These are phyloP conservation scores for Penicillium paradoxum DNA, from an alignment of 495 filamentous ascomycete species.

Conservation along the genomic window DNA sequence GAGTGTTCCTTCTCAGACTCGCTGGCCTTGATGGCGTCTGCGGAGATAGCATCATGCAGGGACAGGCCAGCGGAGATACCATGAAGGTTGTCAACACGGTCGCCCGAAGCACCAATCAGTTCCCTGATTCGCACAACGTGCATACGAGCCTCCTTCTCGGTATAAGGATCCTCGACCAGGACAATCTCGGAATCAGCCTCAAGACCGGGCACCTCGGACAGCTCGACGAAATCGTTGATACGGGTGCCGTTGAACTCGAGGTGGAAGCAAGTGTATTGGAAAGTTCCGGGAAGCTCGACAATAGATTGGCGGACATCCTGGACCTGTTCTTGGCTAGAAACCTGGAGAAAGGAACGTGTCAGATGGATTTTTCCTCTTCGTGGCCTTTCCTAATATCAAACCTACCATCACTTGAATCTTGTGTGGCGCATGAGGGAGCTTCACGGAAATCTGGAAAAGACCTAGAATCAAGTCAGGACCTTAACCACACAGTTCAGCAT, in stretches of 20 bases:
- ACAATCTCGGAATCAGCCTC: conserved; percentile 66
- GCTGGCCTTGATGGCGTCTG: conserved; percentile 36
- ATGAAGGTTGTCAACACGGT: conserved; percentile 81
- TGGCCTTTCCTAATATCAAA: conserved; percentile 12
- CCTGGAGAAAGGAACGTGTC: conserved; percentile 43
- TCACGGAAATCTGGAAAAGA: conserved; percentile 77
- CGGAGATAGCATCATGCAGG: conserved; percentile 71
- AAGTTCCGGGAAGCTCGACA: conserved; percentile 85
- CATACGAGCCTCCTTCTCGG: conserved; percentile 95
- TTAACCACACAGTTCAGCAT: not conserved
- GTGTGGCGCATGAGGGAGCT: conserved; percentile 74
- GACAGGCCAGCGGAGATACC: conserved; percentile 84
- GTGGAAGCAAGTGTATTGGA: conserved; percentile 99
- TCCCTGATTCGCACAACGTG: conserved; percentile 88
- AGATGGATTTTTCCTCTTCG: conserved; percentile 9
- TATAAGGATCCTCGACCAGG: conserved; percentile 94
- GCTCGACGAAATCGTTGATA: conserved; percentile 91
- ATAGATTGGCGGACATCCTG: conserved; percentile 97
- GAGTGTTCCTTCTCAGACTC: conserved; percentile 50
- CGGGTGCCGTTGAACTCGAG: conserved; percentile 78
- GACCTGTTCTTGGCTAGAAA: conserved; percentile 89
- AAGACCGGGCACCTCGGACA: conserved; percentile 85
- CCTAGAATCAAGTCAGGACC: conserved; percentile 30
- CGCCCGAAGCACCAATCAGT: conserved; percentile 83
- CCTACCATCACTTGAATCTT: conserved; percentile 79